phyloP scores from a whole-genome alignment of 139 green algal genomes.

The Chlamydomonas sp. region DNA sequence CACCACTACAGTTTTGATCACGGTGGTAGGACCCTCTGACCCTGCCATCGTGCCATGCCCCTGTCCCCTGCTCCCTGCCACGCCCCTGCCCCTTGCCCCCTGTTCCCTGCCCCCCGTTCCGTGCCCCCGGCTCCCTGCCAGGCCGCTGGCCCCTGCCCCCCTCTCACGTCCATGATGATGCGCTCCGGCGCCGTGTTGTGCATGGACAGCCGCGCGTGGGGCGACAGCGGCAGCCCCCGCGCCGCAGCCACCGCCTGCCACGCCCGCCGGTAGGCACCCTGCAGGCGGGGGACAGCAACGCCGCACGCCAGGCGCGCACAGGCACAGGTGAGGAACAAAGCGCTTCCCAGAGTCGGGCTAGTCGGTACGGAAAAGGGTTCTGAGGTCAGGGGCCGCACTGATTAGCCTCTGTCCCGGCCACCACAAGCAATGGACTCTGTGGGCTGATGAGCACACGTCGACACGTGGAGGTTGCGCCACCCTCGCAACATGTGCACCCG shows the following conservation, averaged over 20 bases:
- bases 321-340: neutral
- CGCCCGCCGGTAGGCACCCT: slow-evolving; percentile 9
- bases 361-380: too few relatives aligned
- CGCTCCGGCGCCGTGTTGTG: slow-evolving; percentile 35
- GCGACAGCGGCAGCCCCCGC: neutral
- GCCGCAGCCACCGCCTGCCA: neutral
- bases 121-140: neutral
- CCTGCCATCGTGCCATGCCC: neutral
- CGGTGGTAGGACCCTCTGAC: too few relatives aligned
- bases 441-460: too few relatives aligned
- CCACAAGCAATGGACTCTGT: too few relatives aligned
- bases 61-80: neutral
- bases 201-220: slow-evolving; percentile 9
- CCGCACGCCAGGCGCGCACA: neutral
- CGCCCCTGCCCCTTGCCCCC: neutral
- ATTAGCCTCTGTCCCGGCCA: too few relatives aligned
- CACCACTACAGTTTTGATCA: too few relatives aligned
- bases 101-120: too few relatives aligned
- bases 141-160: neutral
- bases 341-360: too few relatives aligned
- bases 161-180: slow-evolving; percentile 48
- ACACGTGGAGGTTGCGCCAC: too few relatives aligned
- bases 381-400: too few relatives aligned
- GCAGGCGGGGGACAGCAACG: too few relatives aligned
- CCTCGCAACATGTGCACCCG: too few relatives aligned